Base-by-base conservation (phyloP, 805 yeast species). In the Suhomyces emberorum region DNA sequence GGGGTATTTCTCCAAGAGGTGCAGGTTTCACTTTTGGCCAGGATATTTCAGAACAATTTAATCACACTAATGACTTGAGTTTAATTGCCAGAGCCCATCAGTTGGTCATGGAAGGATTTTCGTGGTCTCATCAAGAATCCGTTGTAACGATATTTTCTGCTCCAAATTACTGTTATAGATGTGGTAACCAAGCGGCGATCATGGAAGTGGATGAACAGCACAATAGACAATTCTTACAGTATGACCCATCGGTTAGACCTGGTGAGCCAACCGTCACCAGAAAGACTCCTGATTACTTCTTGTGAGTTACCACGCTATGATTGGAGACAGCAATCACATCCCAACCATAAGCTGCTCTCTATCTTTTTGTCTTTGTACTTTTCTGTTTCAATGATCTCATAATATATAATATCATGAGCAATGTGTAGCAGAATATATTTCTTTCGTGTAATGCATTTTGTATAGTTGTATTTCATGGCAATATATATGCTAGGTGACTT, bases 21-120 rank as follows among this genome's bases (percentile, higher is more conserved):
- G 97, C 97, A 44, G 97, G 97, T 62, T 89, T 85, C 81, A 87
- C 96, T 55, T 89, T 89, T 77, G 97, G 97, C 52, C 95, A 83
- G 67, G 96, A 89, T 70, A 87, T 88, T 52, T 78, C 89, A 48
- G 95, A 86, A 59, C 95, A 88, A 57, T 89, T 89, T 65, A 89
- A 89, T 59, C 96, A 88, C 64, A 82, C 88, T 14, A 89, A 89
- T 59, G 88, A 83, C 47, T 70, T 89, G 46, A 74, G 84, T 35
- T 69, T 89, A 44, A 83, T 89, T 46, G 96, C 97, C 18, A 79
- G 97, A 66, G 96, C 96, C 7, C 97, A 88, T 70, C 97, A 88
- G 65, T 74, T 88, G 59, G 96, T 88, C n/a, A 89, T 89, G 96
- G 97, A 88, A 59, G 97, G 97, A 41, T 89, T 80, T 59, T 78